These are phyloP conservation scores for Chaetomidium leptoderma DNA, from an alignment of 495 filamentous ascomycete genomes.

Conservation along the genomic window DNA sequence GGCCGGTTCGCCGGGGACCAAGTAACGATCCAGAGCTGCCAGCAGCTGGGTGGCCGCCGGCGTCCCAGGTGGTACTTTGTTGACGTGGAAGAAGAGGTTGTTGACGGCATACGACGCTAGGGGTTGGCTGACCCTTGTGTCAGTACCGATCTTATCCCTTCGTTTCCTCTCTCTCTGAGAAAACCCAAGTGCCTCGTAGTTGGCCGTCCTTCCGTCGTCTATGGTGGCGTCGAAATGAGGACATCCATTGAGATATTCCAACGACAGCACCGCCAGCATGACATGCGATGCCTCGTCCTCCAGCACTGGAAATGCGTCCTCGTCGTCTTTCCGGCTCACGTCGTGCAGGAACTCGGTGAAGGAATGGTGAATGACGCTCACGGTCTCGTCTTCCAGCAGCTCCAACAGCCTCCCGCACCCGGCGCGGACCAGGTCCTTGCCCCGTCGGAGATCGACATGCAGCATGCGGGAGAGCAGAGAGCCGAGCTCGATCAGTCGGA, in stretches of 20 bases:
- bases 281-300: conserved; percentile 1
- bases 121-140: conserved; percentile 3
- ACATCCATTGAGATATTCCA: conserved; percentile 7
- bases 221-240: background rate
- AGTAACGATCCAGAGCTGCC: conserved; percentile 1
- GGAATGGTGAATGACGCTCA: conserved; percentile 50
- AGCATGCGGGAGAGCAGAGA: conserved; percentile 28
- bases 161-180: background rate
- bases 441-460: background rate
- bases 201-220: background rate
- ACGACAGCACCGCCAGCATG: conserved; percentile 1
- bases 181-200: background rate
- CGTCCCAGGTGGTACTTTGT: background rate
- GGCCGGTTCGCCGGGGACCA: background rate
- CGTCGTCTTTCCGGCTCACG: conserved; percentile 1
- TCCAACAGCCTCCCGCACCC: conserved; percentile 46
- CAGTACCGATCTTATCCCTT: background rate
- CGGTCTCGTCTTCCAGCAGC: conserved; percentile 44
- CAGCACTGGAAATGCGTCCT: background rate
- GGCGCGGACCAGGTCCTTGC: conserved; percentile 11
- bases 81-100: conserved; percentile 18
- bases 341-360: conserved; percentile 50
- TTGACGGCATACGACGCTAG: conserved; percentile 19
- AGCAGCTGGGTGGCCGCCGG: background rate
- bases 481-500: conserved; percentile 48